Percentiles rank a stretch among this genome's conserved stretches.
phyloP scores from a whole-genome alignment of 176 grass and related monocot genomes.

The Pharus latifolius region DNA sequence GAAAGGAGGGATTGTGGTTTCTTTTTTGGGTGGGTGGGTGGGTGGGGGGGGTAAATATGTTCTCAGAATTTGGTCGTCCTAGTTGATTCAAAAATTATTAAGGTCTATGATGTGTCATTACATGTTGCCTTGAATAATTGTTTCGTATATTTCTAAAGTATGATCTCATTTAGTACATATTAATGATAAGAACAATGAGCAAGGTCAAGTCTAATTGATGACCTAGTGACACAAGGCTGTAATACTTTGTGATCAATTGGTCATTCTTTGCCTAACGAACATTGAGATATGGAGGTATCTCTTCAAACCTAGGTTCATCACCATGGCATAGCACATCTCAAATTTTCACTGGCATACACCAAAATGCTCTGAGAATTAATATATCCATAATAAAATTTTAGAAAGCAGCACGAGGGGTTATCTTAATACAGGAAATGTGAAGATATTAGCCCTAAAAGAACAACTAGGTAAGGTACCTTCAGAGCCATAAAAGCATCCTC shows the following conservation, averaged over 20 bases:
- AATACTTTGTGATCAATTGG: no score
- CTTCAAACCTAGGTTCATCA: no score
- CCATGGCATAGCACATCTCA: no score
- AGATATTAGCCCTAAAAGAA: not conserved
- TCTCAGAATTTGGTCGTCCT: no score
- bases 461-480: constrained; percentile 43
- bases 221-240: not conserved
- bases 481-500: constrained; percentile 96
- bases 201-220: not conserved
- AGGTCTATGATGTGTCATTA: not conserved
- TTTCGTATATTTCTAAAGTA: not conserved
- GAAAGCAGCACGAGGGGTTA: not conserved
- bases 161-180: not conserved
- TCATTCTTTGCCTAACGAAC: no score
- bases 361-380: no score
- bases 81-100: no score
- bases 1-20: no score
- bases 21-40: no score
- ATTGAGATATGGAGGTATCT: no score
- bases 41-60: no score
- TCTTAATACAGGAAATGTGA: not conserved
- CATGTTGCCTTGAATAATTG: not conserved
- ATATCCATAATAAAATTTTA: not conserved
- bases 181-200: not conserved
- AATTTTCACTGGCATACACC: no score